Percentiles rank a stretch among this genome's conserved stretches.
Conservation (phyloP, 345 rosid genomes). For the Citrus maxima region DNA sequence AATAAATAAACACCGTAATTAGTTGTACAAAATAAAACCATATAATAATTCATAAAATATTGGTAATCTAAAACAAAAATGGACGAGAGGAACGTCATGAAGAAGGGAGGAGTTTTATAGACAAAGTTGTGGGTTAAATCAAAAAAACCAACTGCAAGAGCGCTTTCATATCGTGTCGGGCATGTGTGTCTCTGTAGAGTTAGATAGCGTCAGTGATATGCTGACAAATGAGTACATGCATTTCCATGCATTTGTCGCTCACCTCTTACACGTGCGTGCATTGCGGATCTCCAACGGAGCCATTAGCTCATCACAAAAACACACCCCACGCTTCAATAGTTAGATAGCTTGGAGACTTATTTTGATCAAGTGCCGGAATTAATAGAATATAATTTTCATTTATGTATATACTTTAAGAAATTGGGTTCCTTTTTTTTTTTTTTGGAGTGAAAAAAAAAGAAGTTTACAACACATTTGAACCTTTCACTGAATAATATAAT, state of each 20-base stretch:
- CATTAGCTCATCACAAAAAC: too few species aligned
- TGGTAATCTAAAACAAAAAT: background rate
- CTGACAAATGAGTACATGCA: slow-evolving; percentile 36
- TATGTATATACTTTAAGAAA: too few species aligned
- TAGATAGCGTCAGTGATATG: slow-evolving; percentile 22
- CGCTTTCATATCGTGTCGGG: slow-evolving; percentile 35
- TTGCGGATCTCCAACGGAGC: too few species aligned
- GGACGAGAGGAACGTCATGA: background rate
- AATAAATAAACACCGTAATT: background rate
- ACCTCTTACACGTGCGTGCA: slow-evolving; percentile 15
- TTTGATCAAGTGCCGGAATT: too few species aligned
- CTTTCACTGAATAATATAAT: too few species aligned
- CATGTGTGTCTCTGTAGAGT: slow-evolving; percentile 22
- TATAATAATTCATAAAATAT: background rate
- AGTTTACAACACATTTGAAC: too few species aligned
- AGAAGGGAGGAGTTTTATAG: background rate
- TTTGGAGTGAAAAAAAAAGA: too few species aligned
- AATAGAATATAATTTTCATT: too few species aligned
- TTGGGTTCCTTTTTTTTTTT: too few species aligned
- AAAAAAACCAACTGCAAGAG: slow-evolving; percentile 1
- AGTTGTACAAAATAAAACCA: background rate
- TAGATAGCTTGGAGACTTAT: too few species aligned
- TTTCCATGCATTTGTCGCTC: slow-evolving; percentile 57
- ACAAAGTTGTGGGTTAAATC: slow-evolving; percentile 43
- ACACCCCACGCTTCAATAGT: too few species aligned